A percentile compares a stretch with the other conserved stretches of the same genome.
Conservation (phyloP, 352 stramenopile genomes). For the Pythium dissimile region DNA sequence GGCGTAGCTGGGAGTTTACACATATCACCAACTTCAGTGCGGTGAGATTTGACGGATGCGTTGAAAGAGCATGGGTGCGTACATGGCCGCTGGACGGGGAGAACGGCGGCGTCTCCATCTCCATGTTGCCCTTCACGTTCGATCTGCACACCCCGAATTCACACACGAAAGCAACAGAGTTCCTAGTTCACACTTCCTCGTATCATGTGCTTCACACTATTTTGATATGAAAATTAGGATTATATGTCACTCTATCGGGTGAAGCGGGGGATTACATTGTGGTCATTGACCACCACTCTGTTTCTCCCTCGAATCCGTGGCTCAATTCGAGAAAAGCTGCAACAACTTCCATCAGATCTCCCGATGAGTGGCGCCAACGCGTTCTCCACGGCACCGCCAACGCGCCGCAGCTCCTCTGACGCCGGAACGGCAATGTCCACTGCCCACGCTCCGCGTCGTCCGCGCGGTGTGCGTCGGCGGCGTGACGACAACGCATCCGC, state of each 20-base stretch:
- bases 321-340: conserved; percentile 1
- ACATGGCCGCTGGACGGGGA: conserved; percentile 18
- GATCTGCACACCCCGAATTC: no score
- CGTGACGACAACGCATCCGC: conserved; percentile 32
- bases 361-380: no score
- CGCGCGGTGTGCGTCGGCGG: conserved; percentile 40
- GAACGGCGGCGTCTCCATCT: conserved; percentile 2
- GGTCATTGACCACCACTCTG: conserved; percentile 3
- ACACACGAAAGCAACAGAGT: no score
- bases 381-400: neutral
- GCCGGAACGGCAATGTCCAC: neutral
- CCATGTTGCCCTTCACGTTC: conserved; percentile 8
- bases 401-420: neutral
- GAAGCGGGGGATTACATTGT: no score
- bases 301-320: neutral
- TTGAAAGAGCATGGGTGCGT: neutral
- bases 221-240: neutral
- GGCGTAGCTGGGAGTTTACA: conserved; percentile 30
- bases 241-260: neutral
- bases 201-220: neutral
- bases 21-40: neutral
- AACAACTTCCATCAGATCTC: no score
- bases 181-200: no score
- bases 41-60: neutral
- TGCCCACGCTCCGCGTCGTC: conserved; percentile 8